Percentiles rank a stretch among this genome's conserved stretches.
phyloP scores from a whole-genome alignment of 2,329 filamentous ascomycete species.

The Fusarium poae region DNA sequence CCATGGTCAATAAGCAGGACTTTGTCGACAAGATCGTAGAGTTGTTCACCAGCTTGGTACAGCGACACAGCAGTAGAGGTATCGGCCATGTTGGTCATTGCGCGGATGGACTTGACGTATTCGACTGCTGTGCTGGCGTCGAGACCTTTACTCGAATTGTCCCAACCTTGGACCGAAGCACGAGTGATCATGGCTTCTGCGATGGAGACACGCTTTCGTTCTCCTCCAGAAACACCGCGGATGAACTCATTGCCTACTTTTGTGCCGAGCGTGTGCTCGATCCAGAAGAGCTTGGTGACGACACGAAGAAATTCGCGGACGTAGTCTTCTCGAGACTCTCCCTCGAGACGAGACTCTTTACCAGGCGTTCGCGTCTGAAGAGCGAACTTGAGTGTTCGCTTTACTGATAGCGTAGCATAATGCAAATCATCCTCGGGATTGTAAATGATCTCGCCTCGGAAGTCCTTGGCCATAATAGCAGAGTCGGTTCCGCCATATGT shows the following conservation, averaged over 20 bases:
- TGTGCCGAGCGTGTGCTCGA: conserved; percentile 76
- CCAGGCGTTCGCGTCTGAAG: conserved; percentile 72
- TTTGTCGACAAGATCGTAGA: conserved; percentile 79
- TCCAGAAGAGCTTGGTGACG: conserved; percentile 78
- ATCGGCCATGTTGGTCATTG: conserved; percentile 78
- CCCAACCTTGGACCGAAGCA: conserved; percentile 78
- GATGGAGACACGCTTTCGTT: conserved; percentile 81
- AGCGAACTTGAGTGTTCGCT: conserved; percentile 75
- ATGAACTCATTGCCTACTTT: conserved; percentile 77
- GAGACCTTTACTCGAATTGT: conserved; percentile 79
- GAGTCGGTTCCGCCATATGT: conserved; percentile 68
- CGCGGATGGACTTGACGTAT: conserved; percentile 73
- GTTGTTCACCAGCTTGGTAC: conserved; percentile 76
- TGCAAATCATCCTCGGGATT: conserved; percentile 78
- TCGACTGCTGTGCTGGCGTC: conserved; percentile 81
- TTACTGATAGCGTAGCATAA: conserved; percentile 76
- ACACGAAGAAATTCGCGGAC: conserved; percentile 68
- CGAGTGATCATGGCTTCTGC: conserved; percentile 73
- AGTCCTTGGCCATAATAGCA: conserved; percentile 63
- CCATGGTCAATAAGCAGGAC: conserved; percentile 80
- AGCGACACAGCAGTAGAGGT: conserved; percentile 78
- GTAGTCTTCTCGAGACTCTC: conserved; percentile 69
- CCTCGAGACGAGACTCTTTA: conserved; percentile 64
- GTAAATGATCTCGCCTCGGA: conserved; percentile 73
- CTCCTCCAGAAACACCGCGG: conserved; percentile 72